Base-by-base conservation (phyloP, 2,329 filamentous ascomycete genomes). In the Pseudogymnoascus sp. region DNA sequence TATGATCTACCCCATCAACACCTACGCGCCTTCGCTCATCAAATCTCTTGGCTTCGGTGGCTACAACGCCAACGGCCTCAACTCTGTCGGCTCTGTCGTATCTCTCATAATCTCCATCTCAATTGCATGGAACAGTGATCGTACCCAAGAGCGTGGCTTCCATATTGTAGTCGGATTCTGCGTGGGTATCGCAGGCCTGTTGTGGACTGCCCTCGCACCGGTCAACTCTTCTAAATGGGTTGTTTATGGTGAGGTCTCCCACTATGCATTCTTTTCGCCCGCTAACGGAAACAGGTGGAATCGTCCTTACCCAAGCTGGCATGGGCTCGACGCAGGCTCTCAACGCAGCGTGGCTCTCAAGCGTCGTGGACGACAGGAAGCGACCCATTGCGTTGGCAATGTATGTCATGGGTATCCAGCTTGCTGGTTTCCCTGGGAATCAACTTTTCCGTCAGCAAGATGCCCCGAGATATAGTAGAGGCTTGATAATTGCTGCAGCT, bases 1-100 rank as follows among this genome's bases (percentile, higher is more conserved):
- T 19, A 60, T 60, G 58, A 60, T 60, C 58, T 31, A 29, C 65
- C 19, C 64, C 8, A 66, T 66, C 49, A 66, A 60, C 58, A 60
- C 58, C 58, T 60, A 60, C 16, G 58, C 58, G 4, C 58, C 58
- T 1, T 60, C 58, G 1, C 33, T 60, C 33, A 60, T 60, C 31
- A 60, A 60, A 8, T 60, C 58, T 1, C 58, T 60, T 11, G 58
- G 58, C 2, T 60, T 60, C 29, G 38, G 33, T 7, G 58, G 58
- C 4, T 60, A 38, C 21, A 37, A 60, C 12, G 58, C 58, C 33
- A 60, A 60, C 6, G 58, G 58, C 16, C 58, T 60, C 23, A 60
- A 60, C 23, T 60, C 58, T 1, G 31, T 60, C 16, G 58, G 58
- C 3, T 49, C 59, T 8, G 59, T 41, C 16, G 59, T 61, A 6